Evolutionary conservation across 345 rosid genomes (phyloP), one percentile per base, ranked within the genome.

Genomic region (Arabis alpina): DNA sequence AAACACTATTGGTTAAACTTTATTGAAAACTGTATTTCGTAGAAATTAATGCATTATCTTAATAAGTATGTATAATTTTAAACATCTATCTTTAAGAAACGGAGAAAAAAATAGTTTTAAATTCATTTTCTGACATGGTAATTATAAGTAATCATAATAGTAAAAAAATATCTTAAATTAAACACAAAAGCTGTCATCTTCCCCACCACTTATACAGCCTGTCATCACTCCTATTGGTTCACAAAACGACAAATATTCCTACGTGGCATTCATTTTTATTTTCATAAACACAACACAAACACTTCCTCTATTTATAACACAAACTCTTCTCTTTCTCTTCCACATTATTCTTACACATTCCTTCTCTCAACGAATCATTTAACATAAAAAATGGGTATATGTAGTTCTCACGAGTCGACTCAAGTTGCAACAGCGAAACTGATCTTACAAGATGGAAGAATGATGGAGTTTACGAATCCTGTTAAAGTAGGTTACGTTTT

Each of bases 361-460:
- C 40, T 36, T 36, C 40, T 36, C 2, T 43, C 62, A 56, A 48
- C 43, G 53, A 74, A 50, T 37, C 19, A 48, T 11, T 14, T 48
- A 28, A 40, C 45, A 45, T 41, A 10, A 36, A 13, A 59, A 8
- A 95, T 95, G 99, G 99, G 99, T 14, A 85, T 86, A 41, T 95
- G 99, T 80, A 86, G 80, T 71, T 95, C 99, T 3, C 82, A 85
- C 66, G 93, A 94, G 53, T 77, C 92, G 6, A 80, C 84, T 6
- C 84, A 75, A 44, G 85, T 87, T 0, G 86, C 92, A 4, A 88
- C 99, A 10, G 97, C 94, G 9, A 95, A 95, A 78, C 73, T 95
- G 64, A 80, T 95, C 37, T 77, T 87, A 3, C 87, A 86, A 34
- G 98, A 94, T 52, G 99, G 98, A 2, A 76, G 85, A 49, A 65